These are phyloP conservation scores for Talaromyces atroroseus DNA, from an alignment of 2,329 filamentous ascomycete species.

Conservation along the genomic window DNA sequence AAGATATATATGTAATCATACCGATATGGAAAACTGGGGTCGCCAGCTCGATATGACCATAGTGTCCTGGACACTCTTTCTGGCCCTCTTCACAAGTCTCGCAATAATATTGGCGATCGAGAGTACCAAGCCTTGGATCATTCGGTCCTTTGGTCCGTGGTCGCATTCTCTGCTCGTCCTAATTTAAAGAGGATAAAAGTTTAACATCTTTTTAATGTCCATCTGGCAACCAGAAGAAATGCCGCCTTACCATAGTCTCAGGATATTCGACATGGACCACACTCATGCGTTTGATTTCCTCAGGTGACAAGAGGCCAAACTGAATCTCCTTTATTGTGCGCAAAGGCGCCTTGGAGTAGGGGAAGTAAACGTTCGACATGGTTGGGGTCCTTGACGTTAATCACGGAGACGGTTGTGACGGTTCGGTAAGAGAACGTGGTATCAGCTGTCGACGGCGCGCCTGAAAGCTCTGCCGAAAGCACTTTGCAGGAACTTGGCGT, in stretches of 20 bases:
- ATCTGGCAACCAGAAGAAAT: slow-evolving; percentile 14
- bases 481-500: not conserved
- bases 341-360: slow-evolving; percentile 89
- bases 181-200: slow-evolving; percentile 18
- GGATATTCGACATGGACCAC: slow-evolving; percentile 93
- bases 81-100: slow-evolving; percentile 94
- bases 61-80: slow-evolving; percentile 94
- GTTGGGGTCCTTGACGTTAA: slow-evolving; percentile 33
- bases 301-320: slow-evolving; percentile 93
- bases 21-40: slow-evolving; percentile 88
- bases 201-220: slow-evolving; percentile 5
- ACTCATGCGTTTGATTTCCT: slow-evolving; percentile 99
- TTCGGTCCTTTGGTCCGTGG: slow-evolving; percentile 90
- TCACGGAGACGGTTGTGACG: slow-evolving; percentile 12
- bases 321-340: slow-evolving; percentile 98
- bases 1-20: slow-evolving; percentile 26
- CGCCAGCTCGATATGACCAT: slow-evolving; percentile 96
- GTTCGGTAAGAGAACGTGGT: slow-evolving; percentile 3
- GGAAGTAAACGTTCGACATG: slow-evolving; percentile 90
- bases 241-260: slow-evolving; percentile 74
- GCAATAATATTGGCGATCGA: slow-evolving; percentile 92
- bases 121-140: slow-evolving; percentile 91
- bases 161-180: slow-evolving; percentile 83
- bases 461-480: not conserved
- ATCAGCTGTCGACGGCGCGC: slow-evolving; percentile 4